Base-by-base conservation (phyloP, 768 basidiomycete species). In the Trichaptum fuscoviolaceum region DNA sequence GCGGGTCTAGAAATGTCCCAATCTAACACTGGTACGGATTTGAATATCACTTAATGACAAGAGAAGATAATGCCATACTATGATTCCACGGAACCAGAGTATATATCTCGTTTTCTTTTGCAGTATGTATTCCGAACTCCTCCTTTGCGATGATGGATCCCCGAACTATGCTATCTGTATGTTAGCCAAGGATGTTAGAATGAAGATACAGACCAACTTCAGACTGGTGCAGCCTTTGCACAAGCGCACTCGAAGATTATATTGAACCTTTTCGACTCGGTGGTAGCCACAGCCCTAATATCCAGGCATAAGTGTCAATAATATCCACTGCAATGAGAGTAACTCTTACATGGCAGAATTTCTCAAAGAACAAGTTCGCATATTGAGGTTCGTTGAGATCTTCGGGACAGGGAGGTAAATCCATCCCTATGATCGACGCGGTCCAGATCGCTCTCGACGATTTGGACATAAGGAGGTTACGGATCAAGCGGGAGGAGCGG, bases 381-480 rank as follows among this genome's bases (percentile, higher is more conserved):
- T 61, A 61, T 34, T 61, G 59, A 61, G 59, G 59, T 61, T 61
- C 59, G 59, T 34, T 25, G 2, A 61, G 24, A 34, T 61, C 59
- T 61, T 17, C 25, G 5, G 59, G 59, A 61, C 59, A 61, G 23
- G 24, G 15, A 25, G 59, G 59, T 25, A 61, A 34, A 18, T 23
- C 59, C 59, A 70, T 35, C 35, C 66, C 66, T 25, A 36, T 61
- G 25, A 70, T 65, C 23, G 72, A 72, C 0, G 65, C 65, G 6
- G 62, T 26, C 73, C 73, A 74, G 25, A 71, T 70, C 20, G 64
- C 61, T 36, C 67, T 63, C n/a, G 71, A 66, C 1, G 42, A 57
- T 24, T 66, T 69, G 0, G 71, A 66, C 25, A 68, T 67, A 1
- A 74, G 68, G 42, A 67, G 60, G 1, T 27, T 30, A 8, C 71